Evolutionary conservation across 768 basidiomycete species (phyloP).

Genomic region (Trametes meyenii): DNA sequence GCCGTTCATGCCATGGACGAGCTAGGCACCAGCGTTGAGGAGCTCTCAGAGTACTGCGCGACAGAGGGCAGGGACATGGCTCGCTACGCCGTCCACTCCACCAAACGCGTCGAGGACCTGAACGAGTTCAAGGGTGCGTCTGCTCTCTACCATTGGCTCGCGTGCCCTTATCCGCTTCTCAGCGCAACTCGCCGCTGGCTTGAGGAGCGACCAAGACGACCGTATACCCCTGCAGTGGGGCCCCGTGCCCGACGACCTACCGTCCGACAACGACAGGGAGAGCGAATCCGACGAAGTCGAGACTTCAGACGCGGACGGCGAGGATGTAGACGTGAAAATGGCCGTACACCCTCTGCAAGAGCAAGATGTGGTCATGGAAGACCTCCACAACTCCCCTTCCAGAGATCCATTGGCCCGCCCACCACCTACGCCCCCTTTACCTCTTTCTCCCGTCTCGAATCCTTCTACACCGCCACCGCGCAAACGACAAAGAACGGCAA

Average conservation of each 20-base stretch:
- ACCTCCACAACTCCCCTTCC: conserved; percentile 7
- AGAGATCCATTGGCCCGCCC: conserved; percentile 17
- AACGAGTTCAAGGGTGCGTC: conserved; percentile 67
- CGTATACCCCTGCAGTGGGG: conserved; percentile 52
- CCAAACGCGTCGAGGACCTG: conserved; percentile 70
- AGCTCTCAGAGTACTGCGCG: conserved; percentile 66
- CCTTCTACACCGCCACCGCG: conserved; percentile 56
- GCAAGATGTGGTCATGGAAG: conserved; percentile 16
- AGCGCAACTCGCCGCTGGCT: conserved; percentile 65
- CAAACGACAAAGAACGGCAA: conserved; percentile 58
- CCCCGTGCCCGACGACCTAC: conserved; percentile 31
- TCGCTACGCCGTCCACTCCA: conserved; percentile 66
- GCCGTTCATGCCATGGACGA: conserved; percentile 71
- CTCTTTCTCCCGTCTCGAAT: conserved; percentile 60
- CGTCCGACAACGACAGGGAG: conserved; percentile 37
- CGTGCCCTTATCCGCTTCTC: conserved; percentile 30
- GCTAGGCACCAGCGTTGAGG: conserved; percentile 69
- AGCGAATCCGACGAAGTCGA: conserved; percentile 31
- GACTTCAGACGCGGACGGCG: conserved; percentile 14
- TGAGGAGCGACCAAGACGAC: conserved; percentile 58
- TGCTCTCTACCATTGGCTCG: conserved; percentile 26
- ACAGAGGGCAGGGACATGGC: conserved; percentile 70
- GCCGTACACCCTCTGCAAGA: conserved; percentile 15
- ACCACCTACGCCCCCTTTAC: conserved; percentile 45
- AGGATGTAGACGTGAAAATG: conserved; percentile 16